phyloP scores from a whole-genome alignment of 257 asterid species.

The Lantana camara region DNA sequence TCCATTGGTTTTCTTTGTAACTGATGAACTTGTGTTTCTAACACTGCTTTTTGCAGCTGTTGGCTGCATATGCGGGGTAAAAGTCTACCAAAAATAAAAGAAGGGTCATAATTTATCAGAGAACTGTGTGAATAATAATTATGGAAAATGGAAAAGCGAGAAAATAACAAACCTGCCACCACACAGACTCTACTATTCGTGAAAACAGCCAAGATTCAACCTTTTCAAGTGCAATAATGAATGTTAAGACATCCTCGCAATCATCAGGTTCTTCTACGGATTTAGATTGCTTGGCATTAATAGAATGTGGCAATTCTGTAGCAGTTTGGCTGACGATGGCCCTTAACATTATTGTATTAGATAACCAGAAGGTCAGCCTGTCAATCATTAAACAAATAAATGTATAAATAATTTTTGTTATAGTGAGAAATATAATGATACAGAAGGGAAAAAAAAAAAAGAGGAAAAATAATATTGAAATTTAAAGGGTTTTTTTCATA shows the following conservation, averaged over 20 bases:
- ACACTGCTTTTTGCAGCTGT: conserved; percentile 40
- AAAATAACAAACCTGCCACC: conserved; percentile 88
- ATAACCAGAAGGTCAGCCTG: conserved; percentile 95
- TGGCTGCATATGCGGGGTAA: conserved; percentile 92
- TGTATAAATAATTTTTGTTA: neutral
- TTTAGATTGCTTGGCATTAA: conserved; percentile 33
- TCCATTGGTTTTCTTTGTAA: conserved; percentile 43
- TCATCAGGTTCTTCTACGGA: conserved; percentile 49
- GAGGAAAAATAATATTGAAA: neutral
- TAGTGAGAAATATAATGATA: neutral
- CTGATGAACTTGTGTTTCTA: conserved; percentile 35
- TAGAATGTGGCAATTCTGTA: conserved; percentile 46
- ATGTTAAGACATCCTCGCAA: conserved; percentile 68
- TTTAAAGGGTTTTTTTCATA: too few species aligned
- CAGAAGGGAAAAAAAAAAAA: conserved; percentile 4
- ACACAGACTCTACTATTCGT: conserved; percentile 79
- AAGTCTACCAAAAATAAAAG: conserved; percentile 49
- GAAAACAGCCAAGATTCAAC: conserved; percentile 94
- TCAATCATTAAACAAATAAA: neutral
- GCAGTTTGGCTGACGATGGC: conserved; percentile 74
- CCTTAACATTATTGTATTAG: conserved; percentile 88
- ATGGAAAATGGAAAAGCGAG: conserved; percentile 16
- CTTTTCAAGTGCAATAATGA: conserved; percentile 71
- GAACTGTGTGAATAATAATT: neutral
- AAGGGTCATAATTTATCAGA: conserved; percentile 13